Evolutionary conservation across 2,329 filamentous ascomycete species (phyloP).

Genomic region (Corinectria fuckeliana): DNA sequence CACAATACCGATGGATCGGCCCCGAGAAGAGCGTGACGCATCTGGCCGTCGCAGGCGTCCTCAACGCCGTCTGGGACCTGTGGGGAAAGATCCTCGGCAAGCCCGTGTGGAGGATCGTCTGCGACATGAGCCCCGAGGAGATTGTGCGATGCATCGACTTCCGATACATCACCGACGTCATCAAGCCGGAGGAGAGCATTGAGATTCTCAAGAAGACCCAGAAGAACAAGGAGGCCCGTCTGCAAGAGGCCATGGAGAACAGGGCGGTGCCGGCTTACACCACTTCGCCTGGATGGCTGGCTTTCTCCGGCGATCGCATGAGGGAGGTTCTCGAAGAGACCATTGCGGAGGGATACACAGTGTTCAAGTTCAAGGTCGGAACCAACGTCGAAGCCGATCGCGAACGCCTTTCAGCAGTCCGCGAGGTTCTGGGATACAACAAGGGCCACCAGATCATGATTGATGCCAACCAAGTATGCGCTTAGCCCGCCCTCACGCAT

Average conservation of each 20-base stretch:
- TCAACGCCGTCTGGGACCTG: constrained; percentile 92
- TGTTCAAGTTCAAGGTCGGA: constrained; percentile 94
- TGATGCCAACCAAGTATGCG: constrained; percentile 76
- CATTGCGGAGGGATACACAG: constrained; percentile 75
- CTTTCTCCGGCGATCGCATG: constrained; percentile 89
- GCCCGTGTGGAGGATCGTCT: constrained; percentile 88
- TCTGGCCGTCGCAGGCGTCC: constrained; percentile 84
- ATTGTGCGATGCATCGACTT: constrained; percentile 91
- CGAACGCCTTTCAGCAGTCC: constrained; percentile 72
- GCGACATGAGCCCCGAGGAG: constrained; percentile 88
- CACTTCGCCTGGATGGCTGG: constrained; percentile 89
- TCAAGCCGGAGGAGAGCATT: constrained; percentile 84
- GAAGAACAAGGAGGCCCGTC: constrained; percentile 70
- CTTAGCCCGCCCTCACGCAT: background rate
- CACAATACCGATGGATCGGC: constrained; percentile 90
- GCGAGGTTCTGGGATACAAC: constrained; percentile 83
- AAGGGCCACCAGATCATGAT: constrained; percentile 86
- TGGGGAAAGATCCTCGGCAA: constrained; percentile 88
- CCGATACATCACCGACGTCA: constrained; percentile 88
- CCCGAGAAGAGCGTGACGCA: constrained; percentile 95
- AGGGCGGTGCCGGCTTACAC: constrained; percentile 89
- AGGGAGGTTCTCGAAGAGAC: constrained; percentile 75
- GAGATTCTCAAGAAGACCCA: constrained; percentile 71
- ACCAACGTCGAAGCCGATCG: constrained; percentile 74
- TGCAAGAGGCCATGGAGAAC: constrained; percentile 75